Base-by-base conservation (phyloP, 805 yeast genomes). In the Teunomyces barrocoloradensis region DNA sequence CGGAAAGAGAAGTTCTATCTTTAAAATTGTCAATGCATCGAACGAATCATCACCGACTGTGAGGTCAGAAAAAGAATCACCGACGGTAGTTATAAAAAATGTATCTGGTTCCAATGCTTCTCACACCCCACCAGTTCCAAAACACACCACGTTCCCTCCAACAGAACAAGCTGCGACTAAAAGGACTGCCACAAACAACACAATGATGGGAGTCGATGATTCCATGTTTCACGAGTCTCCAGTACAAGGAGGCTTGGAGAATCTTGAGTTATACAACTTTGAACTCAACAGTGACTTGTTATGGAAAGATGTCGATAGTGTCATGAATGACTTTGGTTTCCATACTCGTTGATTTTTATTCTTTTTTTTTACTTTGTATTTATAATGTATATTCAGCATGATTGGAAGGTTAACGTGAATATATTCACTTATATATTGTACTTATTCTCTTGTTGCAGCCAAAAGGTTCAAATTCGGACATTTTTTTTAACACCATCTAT, bases 261-360 rank as follows among this genome's bases (percentile, higher is more conserved):
- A 68, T 28, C 58, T 70, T 43, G 72, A 67, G 43, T 53, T 73
- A 45, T 78, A 71, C 50, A 58, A 67, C 7, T 68, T 78, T 64
- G 80, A 75, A 33, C 52, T 67, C 48, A 82, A 79, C 55, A 74
- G 78, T 20, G 86, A 79, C 43, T 54, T 79, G 49, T 68, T 82
- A 18, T 84, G 86, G 90, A 86, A 84, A 59, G 95, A 89, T 60
- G 91, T 89, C 25, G 96, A 89, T 53, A 75, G 88, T 42, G 87
- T 89, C 48, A 88, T 89, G 96, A 88, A 87, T 60, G 96, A 89
- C 60, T 89, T 89, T 66, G 97, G 96, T 4, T 89, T 89, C 70
- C 88, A 87, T 54, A 82, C 89, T 3, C 75, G 41, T 6, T 47
- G 13, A 45, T 13, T 23, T 23, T 18, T 15, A n/a, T 15, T 15